phyloP scores from a whole-genome alignment of 208 protist genomes.

The Crithidia expoeki region DNA sequence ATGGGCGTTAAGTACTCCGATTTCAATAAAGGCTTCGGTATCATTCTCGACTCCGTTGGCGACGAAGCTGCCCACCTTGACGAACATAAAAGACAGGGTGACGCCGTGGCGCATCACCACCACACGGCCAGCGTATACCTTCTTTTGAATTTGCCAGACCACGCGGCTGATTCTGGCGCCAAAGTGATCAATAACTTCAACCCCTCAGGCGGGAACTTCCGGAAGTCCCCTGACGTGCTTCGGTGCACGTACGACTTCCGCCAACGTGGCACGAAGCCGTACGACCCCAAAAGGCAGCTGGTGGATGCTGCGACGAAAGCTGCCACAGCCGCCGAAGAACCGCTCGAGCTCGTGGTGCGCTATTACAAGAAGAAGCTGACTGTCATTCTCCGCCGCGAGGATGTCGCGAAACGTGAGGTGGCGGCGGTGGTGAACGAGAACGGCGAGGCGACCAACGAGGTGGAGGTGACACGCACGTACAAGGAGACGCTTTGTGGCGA shows the following conservation, averaged over 20 bases:
- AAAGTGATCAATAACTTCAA: slow-evolving; percentile 73
- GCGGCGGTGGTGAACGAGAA: slow-evolving; percentile 12
- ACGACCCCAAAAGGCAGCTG: slow-evolving; percentile 23
- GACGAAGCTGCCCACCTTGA: slow-evolving; percentile 42
- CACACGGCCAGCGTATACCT: slow-evolving; percentile 67
- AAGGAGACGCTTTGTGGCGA: slow-evolving; percentile 79
- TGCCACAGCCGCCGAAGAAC: slow-evolving; percentile 54
- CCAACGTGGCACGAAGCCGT: slow-evolving; percentile 47
- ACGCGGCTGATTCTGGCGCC: slow-evolving; percentile 32
- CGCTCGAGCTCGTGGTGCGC: slow-evolving; percentile 73
- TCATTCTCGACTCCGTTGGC: slow-evolving; percentile 75
- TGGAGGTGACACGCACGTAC: slow-evolving; percentile 61
- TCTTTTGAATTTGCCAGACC: slow-evolving; percentile 68
- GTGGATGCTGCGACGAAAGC: slow-evolving; percentile 35
- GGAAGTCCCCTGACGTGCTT: slow-evolving; percentile 42
- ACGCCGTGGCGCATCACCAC: slow-evolving; percentile 38
- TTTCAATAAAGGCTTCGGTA: slow-evolving; percentile 69
- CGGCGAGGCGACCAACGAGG: slow-evolving; percentile 17
- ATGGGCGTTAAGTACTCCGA: slow-evolving; percentile 84
- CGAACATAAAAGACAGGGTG: slow-evolving; percentile 31
- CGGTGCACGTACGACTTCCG: slow-evolving; percentile 78
- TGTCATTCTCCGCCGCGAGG: slow-evolving; percentile 60
- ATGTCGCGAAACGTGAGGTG: slow-evolving; percentile 33
- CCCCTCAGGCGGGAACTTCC: slow-evolving; percentile 47
- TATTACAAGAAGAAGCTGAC: slow-evolving; percentile 76